Percentiles rank a stretch among this genome's conserved stretches.
phyloP scores from a whole-genome alignment of 1,139 yeast species.

The Kodamaea arcana region DNA sequence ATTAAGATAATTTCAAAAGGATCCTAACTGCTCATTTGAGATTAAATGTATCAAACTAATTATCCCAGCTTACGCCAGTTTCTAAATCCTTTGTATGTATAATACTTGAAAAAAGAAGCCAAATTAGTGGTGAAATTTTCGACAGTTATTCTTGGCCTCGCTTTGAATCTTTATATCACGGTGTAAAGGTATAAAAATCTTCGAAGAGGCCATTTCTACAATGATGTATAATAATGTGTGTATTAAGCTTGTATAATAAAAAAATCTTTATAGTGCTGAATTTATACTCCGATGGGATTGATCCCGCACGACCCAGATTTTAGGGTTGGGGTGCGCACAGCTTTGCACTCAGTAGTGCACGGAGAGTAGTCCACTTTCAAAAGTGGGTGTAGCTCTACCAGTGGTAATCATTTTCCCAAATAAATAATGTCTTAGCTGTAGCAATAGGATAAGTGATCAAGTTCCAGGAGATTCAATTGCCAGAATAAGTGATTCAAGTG shows the following conservation, averaged over 20 bases:
- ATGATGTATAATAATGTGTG: conserved; percentile 1
- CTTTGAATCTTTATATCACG: conserved; percentile 66
- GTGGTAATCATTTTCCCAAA: too few species aligned
- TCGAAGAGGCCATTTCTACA: conserved; percentile 55
- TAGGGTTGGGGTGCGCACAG: conserved; percentile 1
- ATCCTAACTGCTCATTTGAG: too few species aligned
- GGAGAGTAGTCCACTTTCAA: too few species aligned
- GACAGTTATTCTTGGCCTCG: conserved; percentile 51
- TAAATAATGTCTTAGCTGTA: too few species aligned
- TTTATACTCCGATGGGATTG: not conserved
- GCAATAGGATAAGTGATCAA: too few species aligned
- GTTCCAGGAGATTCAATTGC: too few species aligned
- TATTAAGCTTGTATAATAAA: too few species aligned
- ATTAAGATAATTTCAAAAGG: too few species aligned
- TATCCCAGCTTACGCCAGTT: conserved; percentile 19
- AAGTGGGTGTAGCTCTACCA: too few species aligned
- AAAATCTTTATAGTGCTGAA: too few species aligned
- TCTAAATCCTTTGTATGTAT: conserved; percentile 16
- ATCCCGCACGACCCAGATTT: not conserved
- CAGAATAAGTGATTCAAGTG: too few species aligned
- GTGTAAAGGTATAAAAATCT: conserved; percentile 52
- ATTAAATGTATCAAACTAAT: conserved; percentile 28
- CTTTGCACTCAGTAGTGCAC: not conserved
- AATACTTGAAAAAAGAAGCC: conserved; percentile 18
- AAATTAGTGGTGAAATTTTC: conserved; percentile 23